A percentile compares a stretch with the other conserved stretches of the same genome.
phyloP scores from a whole-genome alignment of 148 eudicot species.

The Arctostaphylos glauca region DNA sequence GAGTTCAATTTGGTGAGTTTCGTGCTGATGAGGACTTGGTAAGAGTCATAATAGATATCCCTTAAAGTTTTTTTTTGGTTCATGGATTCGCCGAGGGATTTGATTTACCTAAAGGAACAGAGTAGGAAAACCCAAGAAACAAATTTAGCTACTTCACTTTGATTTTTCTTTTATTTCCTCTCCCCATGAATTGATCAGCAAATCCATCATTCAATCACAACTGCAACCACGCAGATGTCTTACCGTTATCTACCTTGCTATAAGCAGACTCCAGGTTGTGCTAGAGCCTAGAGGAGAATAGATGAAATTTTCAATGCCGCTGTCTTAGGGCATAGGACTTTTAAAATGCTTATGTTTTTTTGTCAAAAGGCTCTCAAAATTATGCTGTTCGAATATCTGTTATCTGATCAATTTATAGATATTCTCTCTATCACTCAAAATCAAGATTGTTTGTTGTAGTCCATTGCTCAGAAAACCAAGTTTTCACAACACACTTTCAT shows the following conservation, averaged over 20 bases:
- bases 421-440: neutral
- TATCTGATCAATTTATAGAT: neutral
- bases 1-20: constrained; percentile 30
- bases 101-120: neutral
- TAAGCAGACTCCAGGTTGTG: neutral
- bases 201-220: no score
- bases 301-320: neutral
- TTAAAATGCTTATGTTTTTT: neutral
- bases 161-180: no score
- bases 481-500: neutral
- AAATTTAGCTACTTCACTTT: no score
- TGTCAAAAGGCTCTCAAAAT: neutral
- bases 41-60: neutral
- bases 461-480: neutral
- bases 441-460: neutral
- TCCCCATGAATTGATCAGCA: no score
- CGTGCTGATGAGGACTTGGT: neutral
- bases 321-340: neutral
- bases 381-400: neutral
- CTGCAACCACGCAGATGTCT: neutral
- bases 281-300: neutral
- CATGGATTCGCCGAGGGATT: neutral
- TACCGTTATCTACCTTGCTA: neutral
- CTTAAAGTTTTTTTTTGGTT: neutral
- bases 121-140: neutral